Percentiles rank a stretch among this genome's conserved stretches.
These are phyloP conservation scores for Aschersonia sp. DNA, from an alignment of 2,329 filamentous ascomycete genomes.

Conservation along the genomic window DNA sequence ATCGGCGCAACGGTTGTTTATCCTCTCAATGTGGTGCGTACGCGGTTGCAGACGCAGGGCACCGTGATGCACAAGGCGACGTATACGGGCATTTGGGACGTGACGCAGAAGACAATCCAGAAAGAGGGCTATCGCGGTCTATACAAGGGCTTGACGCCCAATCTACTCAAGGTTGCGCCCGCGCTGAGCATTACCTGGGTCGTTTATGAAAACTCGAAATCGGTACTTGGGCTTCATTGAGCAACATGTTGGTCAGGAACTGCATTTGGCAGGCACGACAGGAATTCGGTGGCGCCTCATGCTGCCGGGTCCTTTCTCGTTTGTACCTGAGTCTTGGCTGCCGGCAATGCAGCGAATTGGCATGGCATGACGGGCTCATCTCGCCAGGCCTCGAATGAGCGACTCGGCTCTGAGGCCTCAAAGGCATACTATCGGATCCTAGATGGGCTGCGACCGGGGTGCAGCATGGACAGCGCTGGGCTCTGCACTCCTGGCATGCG, in stretches of 20 bases:
- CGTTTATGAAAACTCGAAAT: constrained; percentile 84
- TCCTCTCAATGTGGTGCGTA: constrained; percentile 84
- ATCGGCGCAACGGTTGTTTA: constrained; percentile 91
- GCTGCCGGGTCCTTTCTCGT: too few species aligned
- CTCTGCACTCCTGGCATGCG: too few species aligned
- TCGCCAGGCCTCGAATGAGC: too few species aligned
- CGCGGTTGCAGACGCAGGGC: constrained; percentile 83
- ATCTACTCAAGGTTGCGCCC: constrained; percentile 88
- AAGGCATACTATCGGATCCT: too few species aligned
- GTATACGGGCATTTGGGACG: constrained; percentile 84
- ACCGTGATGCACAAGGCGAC: constrained; percentile 82
- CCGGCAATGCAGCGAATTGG: too few species aligned
- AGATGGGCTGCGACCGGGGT: too few species aligned
- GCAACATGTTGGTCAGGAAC: background rate
- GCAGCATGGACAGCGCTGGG: too few species aligned
- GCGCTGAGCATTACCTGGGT: constrained; percentile 92
- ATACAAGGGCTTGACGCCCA: constrained; percentile 91
- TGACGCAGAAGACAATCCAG: constrained; percentile 66
- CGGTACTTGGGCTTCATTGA: constrained; percentile 40
- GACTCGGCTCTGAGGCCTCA: too few species aligned
- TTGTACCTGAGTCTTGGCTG: too few species aligned
- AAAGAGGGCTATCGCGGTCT: constrained; percentile 74
- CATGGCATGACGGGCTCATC: too few species aligned
- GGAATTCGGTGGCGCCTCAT: too few species aligned
- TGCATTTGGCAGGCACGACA: too few species aligned